These are phyloP conservation scores for Geranium brycei DNA, from an alignment of 345 rosid species.

Conservation along the genomic window DNA sequence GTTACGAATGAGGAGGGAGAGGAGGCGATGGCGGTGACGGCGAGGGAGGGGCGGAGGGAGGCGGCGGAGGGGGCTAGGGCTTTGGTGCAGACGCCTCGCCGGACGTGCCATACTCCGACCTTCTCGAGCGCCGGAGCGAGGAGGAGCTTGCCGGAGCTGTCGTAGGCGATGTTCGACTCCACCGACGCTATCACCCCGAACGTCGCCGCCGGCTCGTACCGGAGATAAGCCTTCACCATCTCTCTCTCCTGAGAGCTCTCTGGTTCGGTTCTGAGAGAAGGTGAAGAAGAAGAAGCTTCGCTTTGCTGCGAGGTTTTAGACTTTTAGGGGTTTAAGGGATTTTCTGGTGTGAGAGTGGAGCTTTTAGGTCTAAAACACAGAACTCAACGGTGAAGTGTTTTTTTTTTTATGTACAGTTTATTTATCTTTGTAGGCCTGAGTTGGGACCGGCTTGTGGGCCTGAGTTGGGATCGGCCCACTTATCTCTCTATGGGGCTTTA, in stretches of 20 bases:
- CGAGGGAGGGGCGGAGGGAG: slow-evolving; percentile 35
- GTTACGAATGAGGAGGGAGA: slow-evolving; percentile 48
- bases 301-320: neutral
- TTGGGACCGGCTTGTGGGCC: too few species aligned
- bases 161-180: slow-evolving; percentile 32
- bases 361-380: too few species aligned
- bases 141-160: slow-evolving; percentile 41
- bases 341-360: too few species aligned
- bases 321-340: too few species aligned
- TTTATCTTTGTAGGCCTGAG: too few species aligned
- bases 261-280: slow-evolving; percentile 8
- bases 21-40: slow-evolving; percentile 29
- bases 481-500: too few species aligned
- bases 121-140: slow-evolving; percentile 78
- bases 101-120: slow-evolving; percentile 82
- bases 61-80: slow-evolving; percentile 46
- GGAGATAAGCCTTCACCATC: slow-evolving; percentile 67
- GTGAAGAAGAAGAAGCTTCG: slow-evolving; percentile 8
- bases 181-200: slow-evolving; percentile 35
- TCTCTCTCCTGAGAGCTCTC: neutral
- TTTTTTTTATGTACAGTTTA: too few species aligned
- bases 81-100: slow-evolving; percentile 69
- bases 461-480: too few species aligned
- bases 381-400: too few species aligned
- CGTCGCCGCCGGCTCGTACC: slow-evolving; percentile 43